Percentiles rank a stretch among this genome's conserved stretches.
phyloP scores from a whole-genome alignment of 495 filamentous ascomycete genomes.

The Penicillium chermesinum region DNA sequence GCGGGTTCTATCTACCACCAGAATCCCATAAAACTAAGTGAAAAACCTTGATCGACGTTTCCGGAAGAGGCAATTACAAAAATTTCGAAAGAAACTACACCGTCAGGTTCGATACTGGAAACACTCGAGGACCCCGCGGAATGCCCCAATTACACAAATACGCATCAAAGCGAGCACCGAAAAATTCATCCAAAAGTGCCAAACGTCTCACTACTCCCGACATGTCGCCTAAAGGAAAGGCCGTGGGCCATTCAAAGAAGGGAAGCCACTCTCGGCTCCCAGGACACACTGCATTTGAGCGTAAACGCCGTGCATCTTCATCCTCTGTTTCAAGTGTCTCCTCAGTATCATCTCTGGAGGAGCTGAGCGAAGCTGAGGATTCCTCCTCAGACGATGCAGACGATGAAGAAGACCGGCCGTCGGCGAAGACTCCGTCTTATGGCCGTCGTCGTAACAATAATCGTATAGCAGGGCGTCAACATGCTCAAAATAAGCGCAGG shows the following conservation, averaged over 20 bases:
- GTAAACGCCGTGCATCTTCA: conserved; percentile 38
- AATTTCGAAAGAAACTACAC: not conserved
- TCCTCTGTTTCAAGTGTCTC: conserved; percentile 43
- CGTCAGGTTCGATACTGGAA: no score
- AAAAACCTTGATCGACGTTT: not conserved
- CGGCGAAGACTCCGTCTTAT: conserved; percentile 50
- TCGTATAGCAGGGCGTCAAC: conserved; percentile 43
- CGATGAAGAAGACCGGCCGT: conserved; percentile 47
- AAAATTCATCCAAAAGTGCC: not conserved
- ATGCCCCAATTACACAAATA: not conserved
- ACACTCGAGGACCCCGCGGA: no score
- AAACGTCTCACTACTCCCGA: not conserved
- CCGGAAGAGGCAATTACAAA: not conserved
- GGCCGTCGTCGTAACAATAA: conserved; percentile 31
- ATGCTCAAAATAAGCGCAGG: conserved; percentile 40
- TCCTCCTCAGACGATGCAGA: conserved; percentile 47
- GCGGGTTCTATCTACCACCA: not conserved
- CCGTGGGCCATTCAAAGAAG: conserved; percentile 22
- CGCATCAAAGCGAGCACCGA: not conserved
- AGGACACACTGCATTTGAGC: conserved; percentile 17
- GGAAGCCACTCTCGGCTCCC: conserved; percentile 21
- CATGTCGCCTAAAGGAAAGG: conserved; percentile 15
- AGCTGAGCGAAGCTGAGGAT: conserved; percentile 36
- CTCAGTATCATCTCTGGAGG: conserved; percentile 36
- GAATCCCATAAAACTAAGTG: not conserved